Conservation (phyloP, 148 eudicot species). For the Cornus kousa region DNA sequence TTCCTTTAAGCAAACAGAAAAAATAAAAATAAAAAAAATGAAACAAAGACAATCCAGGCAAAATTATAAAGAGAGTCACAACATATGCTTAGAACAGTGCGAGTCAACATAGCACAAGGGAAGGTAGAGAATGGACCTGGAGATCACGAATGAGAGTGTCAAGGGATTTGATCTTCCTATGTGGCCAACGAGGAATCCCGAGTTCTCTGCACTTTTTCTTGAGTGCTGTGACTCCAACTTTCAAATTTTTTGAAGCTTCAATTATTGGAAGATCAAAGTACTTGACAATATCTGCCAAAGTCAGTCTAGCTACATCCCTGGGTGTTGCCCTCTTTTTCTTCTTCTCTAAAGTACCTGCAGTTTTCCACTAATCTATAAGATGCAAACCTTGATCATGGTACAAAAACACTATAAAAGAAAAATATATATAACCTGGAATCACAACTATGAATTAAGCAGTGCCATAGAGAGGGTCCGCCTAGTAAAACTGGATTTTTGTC, state of each 20-base stretch:
- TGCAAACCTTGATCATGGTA: neutral
- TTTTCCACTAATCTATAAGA: neutral
- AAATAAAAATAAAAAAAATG: neutral
- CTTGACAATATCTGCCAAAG: slow-evolving; percentile 34
- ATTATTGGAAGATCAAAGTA: slow-evolving; percentile 72
- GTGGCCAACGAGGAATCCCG: slow-evolving; percentile 79
- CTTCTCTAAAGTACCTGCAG: slow-evolving; percentile 23
- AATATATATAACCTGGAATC: neutral
- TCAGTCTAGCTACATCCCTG: slow-evolving; percentile 21
- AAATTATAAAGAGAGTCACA: neutral
- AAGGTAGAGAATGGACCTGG: slow-evolving; percentile 25
- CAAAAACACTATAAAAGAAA: neutral
- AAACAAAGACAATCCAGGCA: neutral
- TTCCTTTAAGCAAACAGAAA: neutral
- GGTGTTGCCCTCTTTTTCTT: slow-evolving; percentile 27
- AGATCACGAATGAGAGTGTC: slow-evolving; percentile 35
- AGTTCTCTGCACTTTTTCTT: slow-evolving; percentile 68
- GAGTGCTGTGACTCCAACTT: slow-evolving; percentile 68
- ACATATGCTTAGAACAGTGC: neutral
- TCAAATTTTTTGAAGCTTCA: slow-evolving; percentile 58
- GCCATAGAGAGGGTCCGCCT: neutral
- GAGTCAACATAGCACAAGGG: neutral
- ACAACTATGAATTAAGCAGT: neutral
- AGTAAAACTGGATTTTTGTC: neutral
- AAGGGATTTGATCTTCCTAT: slow-evolving; percentile 61